Percentiles rank a stretch among this genome's conserved stretches.
phyloP scores from a whole-genome alignment of 768 basidiomycete genomes.

The Collybiopsis luxurians region DNA sequence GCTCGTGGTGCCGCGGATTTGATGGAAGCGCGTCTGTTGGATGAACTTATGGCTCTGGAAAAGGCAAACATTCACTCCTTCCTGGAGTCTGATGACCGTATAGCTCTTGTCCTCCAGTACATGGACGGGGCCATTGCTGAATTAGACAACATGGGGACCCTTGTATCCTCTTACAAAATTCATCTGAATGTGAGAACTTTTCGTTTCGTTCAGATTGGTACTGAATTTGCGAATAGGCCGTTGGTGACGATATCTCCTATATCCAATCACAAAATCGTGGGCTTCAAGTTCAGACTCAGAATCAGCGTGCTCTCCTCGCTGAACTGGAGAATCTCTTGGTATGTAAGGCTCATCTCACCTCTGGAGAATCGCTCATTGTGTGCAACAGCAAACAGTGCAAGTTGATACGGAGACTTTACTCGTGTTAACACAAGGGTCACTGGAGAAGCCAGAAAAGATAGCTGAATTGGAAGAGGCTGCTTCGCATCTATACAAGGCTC shows the following conservation, averaged over 20 bases:
- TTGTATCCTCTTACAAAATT: slow-evolving; percentile 92
- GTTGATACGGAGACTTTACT: slow-evolving; percentile 77
- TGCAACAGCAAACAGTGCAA: slow-evolving; percentile 83
- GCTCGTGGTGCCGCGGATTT: slow-evolving; percentile 80
- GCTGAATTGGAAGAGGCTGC: slow-evolving; percentile 79
- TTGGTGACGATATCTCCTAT: slow-evolving; percentile 90
- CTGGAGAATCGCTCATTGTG: not conserved
- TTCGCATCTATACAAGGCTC: slow-evolving; percentile 89
- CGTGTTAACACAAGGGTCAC: slow-evolving; percentile 83
- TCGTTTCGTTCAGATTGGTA: not conserved
- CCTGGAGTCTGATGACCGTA: slow-evolving; percentile 91
- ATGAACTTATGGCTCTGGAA: slow-evolving; percentile 91
- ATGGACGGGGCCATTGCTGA: slow-evolving; percentile 89
- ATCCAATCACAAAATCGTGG: slow-evolving; percentile 98
- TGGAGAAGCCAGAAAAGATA: slow-evolving; percentile 77
- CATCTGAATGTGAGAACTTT: slow-evolving; percentile 70
- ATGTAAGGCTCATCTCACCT: slow-evolving; percentile 23
- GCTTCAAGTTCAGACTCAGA: slow-evolving; percentile 95
- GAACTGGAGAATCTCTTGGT: slow-evolving; percentile 91
- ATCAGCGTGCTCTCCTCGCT: slow-evolving; percentile 78
- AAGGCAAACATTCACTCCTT: slow-evolving; percentile 98
- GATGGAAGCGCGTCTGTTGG: slow-evolving; percentile 84
- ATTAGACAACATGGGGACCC: slow-evolving; percentile 85
- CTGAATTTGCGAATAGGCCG: slow-evolving; percentile 54
- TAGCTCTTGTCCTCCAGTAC: slow-evolving; percentile 78